Percentiles rank a stretch among this genome's conserved stretches.
Conservation (phyloP, 2,329 filamentous ascomycete species). For the Hymenoscyphus fructigenus region DNA sequence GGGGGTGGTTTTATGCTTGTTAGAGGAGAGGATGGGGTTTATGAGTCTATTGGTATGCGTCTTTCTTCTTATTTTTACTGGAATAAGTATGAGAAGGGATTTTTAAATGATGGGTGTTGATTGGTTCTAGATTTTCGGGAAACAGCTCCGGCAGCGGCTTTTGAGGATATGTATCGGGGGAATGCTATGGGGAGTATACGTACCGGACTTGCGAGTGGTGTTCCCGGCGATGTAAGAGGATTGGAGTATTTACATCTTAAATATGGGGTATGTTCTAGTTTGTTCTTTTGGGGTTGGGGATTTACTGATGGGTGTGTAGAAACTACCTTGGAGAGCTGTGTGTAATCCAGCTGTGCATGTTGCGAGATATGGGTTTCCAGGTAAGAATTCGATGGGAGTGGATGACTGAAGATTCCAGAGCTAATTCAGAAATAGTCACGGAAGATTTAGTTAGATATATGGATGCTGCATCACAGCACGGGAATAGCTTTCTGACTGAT, state of each 20-base stretch:
- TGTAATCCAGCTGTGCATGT: constrained; percentile 72
- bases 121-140: constrained; percentile 72
- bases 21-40: constrained; percentile 68
- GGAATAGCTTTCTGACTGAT: constrained; percentile 57
- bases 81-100: no score
- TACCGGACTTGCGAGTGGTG: constrained; percentile 70
- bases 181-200: constrained; percentile 65
- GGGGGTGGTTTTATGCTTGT: constrained; percentile 91
- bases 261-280: constrained; percentile 68
- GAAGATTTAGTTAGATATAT: constrained; percentile 77
- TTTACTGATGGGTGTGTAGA: constrained; percentile 33
- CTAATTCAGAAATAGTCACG: constrained; percentile 48
- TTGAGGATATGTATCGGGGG: constrained; percentile 79
- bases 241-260: constrained; percentile 74
- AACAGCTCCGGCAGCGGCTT: constrained; percentile 77
- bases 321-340: constrained; percentile 67
- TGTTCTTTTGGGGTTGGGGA: no score
- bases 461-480: constrained; percentile 44
- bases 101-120: constrained; percentile 11
- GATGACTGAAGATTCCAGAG: no score
- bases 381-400: constrained; percentile 19
- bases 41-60: constrained; percentile 64
- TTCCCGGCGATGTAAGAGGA: constrained; percentile 76
- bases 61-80: no score
- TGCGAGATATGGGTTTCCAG: constrained; percentile 68